These are phyloP conservation scores for Iris macrosiphon DNA, from an alignment of 106 monocot species.

Conservation along the genomic window DNA sequence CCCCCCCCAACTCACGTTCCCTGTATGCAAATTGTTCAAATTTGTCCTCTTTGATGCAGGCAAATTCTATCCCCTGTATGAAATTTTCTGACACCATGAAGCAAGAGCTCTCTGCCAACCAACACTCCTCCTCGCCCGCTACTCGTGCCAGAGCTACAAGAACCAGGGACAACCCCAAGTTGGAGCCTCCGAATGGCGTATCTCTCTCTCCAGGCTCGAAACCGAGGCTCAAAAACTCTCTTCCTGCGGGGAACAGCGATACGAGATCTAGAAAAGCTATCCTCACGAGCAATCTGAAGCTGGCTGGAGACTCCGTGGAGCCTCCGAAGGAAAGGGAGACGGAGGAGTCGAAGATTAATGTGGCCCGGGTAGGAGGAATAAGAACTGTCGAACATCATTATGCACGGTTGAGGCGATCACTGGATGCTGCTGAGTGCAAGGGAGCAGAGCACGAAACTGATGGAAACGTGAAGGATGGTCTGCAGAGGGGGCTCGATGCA, in stretches of 20 bases:
- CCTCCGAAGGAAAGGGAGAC: conserved; percentile 13
- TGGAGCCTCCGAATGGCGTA: neutral
- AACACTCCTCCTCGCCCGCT: conserved; percentile 11
- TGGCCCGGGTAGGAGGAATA: neutral
- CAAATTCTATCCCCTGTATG: neutral
- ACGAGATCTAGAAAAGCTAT: conserved; percentile 25
- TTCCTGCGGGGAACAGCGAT: conserved; percentile 5
- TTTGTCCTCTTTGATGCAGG: neutral
- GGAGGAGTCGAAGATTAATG: conserved; percentile 10
- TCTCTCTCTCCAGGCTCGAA: conserved; percentile 7
- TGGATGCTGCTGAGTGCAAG: conserved; percentile 9
- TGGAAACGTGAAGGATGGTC: conserved; percentile 22
- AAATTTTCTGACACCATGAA: conserved; percentile 30
- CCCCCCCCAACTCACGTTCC: no score
- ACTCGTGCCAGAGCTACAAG: conserved; percentile 16
- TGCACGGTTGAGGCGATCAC: conserved; percentile 16
- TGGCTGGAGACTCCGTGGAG: conserved; percentile 10
- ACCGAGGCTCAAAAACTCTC: conserved; percentile 14
- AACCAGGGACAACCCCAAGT: conserved; percentile 18
- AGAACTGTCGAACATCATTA: conserved; percentile 20
- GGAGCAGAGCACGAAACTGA: conserved; percentile 13
- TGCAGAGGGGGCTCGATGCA: conserved; percentile 34
- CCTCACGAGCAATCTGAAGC: conserved; percentile 12
- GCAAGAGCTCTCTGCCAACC: conserved; percentile 23
- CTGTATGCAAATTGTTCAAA: neutral